Evolutionary conservation across 495 filamentous ascomycete species (phyloP).

Genomic region (Trichodelitschia bisporula): DNA sequence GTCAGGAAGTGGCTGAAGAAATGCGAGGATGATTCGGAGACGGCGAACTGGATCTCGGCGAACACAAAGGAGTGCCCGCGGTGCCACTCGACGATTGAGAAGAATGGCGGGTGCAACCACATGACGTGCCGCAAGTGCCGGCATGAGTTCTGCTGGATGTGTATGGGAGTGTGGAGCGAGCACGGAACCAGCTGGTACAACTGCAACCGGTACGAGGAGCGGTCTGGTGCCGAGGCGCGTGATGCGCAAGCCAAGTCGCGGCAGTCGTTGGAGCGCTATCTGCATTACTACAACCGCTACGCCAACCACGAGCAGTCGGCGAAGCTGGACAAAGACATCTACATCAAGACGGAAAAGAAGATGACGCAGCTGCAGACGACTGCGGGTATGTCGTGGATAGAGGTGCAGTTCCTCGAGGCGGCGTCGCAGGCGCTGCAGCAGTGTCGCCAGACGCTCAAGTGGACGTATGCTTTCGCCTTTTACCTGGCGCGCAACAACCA

Average conservation of each 20-base stretch:
- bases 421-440: slow-evolving; percentile 87
- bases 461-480: slow-evolving; percentile 97
- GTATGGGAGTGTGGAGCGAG: slow-evolving; percentile 96
- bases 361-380: slow-evolving; percentile 86
- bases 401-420: slow-evolving; percentile 84
- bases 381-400: slow-evolving; percentile 95
- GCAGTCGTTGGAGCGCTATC: slow-evolving; percentile 72
- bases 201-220: slow-evolving; percentile 92
- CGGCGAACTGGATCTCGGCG: slow-evolving; percentile 96
- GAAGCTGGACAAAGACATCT: slow-evolving; percentile 89
- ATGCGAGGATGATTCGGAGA: slow-evolving; percentile 94
- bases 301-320: slow-evolving; percentile 97
- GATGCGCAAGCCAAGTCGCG: slow-evolving; percentile 78
- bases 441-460: slow-evolving; percentile 91
- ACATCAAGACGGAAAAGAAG: slow-evolving; percentile 91
- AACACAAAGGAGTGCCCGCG: slow-evolving; percentile 97
- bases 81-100: slow-evolving; percentile 91
- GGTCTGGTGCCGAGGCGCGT: slow-evolving; percentile 69
- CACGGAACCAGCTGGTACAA: slow-evolving; percentile 99
- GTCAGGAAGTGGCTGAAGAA: slow-evolving; percentile 97
- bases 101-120: slow-evolving; percentile 97
- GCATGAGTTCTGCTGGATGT: slow-evolving; percentile 99
- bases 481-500: slow-evolving; percentile 88
- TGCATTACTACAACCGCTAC: slow-evolving; percentile 97
- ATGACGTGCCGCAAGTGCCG: slow-evolving; percentile 99